phyloP scores from a whole-genome alignment of 1,284 basidiomycete genomes.

The Tranzscheliella williamsii region DNA sequence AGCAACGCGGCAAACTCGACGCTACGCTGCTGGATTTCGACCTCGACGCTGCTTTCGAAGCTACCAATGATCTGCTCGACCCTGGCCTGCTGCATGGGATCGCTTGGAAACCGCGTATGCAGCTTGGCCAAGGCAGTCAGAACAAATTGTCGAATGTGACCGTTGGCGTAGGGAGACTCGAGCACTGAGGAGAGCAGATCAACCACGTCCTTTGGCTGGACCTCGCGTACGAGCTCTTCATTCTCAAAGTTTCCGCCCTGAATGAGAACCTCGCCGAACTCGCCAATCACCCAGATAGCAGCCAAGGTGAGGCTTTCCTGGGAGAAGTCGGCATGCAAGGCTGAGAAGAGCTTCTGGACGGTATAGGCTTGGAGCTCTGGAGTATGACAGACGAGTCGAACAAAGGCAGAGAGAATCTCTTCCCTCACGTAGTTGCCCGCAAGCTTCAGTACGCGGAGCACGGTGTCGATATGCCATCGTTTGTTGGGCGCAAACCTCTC shows the following conservation, averaged over 20 bases:
- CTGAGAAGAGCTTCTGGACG: slow-evolving; percentile 84
- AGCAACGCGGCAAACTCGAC: slow-evolving; percentile 91
- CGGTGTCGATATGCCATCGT: slow-evolving; percentile 98
- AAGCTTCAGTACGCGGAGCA: slow-evolving; percentile 86
- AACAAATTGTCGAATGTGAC: slow-evolving; percentile 87
- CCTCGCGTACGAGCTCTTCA: slow-evolving; percentile 71
- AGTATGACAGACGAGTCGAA: slow-evolving; percentile 93
- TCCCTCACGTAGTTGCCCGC: slow-evolving; percentile 99
- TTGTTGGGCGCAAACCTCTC: slow-evolving; percentile 97
- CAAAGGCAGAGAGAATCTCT: slow-evolving; percentile 91
- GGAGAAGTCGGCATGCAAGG: slow-evolving; percentile 87
- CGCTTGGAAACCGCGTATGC: slow-evolving; percentile 69
- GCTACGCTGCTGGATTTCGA: slow-evolving; percentile 93
- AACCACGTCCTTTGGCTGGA: slow-evolving; percentile 76
- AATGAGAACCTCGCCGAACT: slow-evolving; percentile 89
- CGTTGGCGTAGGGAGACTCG: slow-evolving; percentile 91
- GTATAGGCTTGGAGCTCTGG: slow-evolving; percentile 96
- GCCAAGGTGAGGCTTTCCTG: slow-evolving; percentile 93
- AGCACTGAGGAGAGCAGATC: slow-evolving; percentile 85
- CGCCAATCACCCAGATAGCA: slow-evolving; percentile 93
- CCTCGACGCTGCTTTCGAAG: slow-evolving; percentile 78
- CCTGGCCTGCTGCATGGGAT: slow-evolving; percentile 72
- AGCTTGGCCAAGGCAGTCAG: slow-evolving; percentile 89
- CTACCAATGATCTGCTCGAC: slow-evolving; percentile 73
- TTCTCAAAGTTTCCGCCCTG: slow-evolving; percentile 72